phyloP scores from a whole-genome alignment of 148 eudicot species.

The Gaultheria prostrata region DNA sequence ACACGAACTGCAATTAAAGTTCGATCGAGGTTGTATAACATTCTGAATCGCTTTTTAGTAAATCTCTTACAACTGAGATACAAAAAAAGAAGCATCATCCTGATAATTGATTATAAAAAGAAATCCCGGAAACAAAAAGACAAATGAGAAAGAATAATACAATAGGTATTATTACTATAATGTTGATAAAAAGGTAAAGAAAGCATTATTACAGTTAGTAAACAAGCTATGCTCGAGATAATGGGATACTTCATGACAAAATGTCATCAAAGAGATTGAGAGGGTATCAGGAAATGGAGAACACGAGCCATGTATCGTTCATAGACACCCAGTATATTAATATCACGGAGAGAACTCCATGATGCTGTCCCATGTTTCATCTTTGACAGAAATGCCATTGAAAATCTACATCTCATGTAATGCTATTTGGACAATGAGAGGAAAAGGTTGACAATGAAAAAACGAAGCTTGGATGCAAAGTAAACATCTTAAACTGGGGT shows the following conservation, averaged over 20 bases:
- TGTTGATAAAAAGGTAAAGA: background rate
- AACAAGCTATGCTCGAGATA: background rate
- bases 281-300: background rate
- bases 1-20: background rate
- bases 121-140: background rate
- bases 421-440: background rate
- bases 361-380: background rate
- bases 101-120: background rate
- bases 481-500: background rate
- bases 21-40: background rate
- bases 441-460: background rate
- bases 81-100: background rate
- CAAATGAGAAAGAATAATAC: background rate
- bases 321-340: background rate
- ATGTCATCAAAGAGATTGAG: background rate
- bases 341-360: background rate
- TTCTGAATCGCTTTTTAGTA: background rate
- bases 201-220: background rate
- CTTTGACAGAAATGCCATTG: background rate
- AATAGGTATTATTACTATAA: background rate
- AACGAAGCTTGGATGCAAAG: background rate
- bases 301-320: background rate
- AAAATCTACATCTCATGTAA: background rate
- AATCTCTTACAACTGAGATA: background rate
- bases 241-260: background rate